phyloP scores from a whole-genome alignment of 2,329 filamentous ascomycete genomes.

The Monilinia aucupariae region DNA sequence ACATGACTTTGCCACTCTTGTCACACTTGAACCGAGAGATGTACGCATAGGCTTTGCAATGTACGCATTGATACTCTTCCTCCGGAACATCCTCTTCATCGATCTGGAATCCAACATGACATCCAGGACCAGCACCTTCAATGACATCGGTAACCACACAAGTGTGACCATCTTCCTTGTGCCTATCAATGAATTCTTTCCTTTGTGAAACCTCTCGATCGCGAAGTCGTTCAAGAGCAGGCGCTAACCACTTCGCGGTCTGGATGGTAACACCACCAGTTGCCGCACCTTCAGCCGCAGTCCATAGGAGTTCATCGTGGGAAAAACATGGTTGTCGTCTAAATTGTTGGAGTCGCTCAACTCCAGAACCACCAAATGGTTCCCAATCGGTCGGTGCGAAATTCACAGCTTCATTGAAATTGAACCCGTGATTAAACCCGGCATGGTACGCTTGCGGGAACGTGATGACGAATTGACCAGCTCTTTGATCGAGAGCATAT shows the following conservation, averaged over 20 bases:
- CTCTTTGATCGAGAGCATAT: conserved; percentile 91
- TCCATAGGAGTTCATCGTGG: conserved; percentile 89
- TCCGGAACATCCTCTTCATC: conserved; percentile 75
- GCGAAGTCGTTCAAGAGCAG: conserved; percentile 74
- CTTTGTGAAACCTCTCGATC: conserved; percentile 67
- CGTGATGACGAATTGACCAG: conserved; percentile 92
- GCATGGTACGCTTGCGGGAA: conserved; percentile 97
- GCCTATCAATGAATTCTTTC: conserved; percentile 60
- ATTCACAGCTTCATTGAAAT: conserved; percentile 98
- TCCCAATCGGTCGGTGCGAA: conserved; percentile 97
- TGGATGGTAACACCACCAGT: conserved; percentile 64
- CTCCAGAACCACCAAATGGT: conserved; percentile 78
- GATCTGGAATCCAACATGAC: conserved; percentile 56
- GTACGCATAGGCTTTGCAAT: conserved; percentile 90
- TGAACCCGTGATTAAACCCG: conserved; percentile 97
- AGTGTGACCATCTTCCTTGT: conserved; percentile 45
- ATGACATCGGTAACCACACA: conserved; percentile 32
- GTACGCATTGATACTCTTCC: conserved; percentile 85
- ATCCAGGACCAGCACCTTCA: conserved; percentile 39
- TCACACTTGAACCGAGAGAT: conserved; percentile 85
- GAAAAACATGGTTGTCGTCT: conserved; percentile 93
- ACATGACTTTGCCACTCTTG: conserved; percentile 74
- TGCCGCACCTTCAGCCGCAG: conserved; percentile 74
- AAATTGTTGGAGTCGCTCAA: conserved; percentile 80
- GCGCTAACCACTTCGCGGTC: conserved; percentile 90